These are phyloP conservation scores for Eucalyptus pumila DNA, from an alignment of 345 rosid species.

Conservation along the genomic window DNA sequence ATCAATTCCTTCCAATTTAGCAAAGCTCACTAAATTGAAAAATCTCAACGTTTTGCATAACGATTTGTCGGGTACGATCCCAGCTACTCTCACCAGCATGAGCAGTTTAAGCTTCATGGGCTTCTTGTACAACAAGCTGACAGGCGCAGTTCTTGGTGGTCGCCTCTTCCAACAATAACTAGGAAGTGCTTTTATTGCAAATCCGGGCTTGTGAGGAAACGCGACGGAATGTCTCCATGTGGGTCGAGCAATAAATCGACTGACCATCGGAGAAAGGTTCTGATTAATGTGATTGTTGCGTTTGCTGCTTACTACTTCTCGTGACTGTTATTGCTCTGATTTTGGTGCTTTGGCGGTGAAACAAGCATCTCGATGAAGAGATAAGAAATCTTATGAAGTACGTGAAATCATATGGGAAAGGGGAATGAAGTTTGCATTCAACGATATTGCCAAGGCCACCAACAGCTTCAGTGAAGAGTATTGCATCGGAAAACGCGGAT, in stretches of 20 bases:
- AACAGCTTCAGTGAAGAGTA: constrained; percentile 26
- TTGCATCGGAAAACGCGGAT: constrained; percentile 60
- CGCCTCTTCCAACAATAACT: constrained; percentile 18
- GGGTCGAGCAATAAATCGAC: constrained; percentile 2
- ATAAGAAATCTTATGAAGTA: background rate
- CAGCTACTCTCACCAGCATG: constrained; percentile 25
- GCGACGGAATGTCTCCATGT: constrained; percentile 25
- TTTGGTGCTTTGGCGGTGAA: background rate
- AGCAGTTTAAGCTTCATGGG: constrained; percentile 21
- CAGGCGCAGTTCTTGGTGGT: constrained; percentile 30
- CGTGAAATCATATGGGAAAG: constrained; percentile 33
- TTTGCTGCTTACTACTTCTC: background rate
- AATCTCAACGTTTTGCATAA: constrained; percentile 45
- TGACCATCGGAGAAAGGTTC: constrained; percentile 2
- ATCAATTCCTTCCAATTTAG: constrained; percentile 24
- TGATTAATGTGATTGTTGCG: constrained; percentile 18
- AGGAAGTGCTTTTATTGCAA: constrained; percentile 16
- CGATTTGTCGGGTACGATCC: constrained; percentile 33
- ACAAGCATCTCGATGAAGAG: constrained; percentile 12
- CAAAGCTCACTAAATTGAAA: constrained; percentile 26
- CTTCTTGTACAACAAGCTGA: constrained; percentile 40
- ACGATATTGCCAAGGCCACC: constrained; percentile 42
- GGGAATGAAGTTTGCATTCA: constrained; percentile 40
- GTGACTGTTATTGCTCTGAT: background rate
- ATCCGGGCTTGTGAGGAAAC: constrained; percentile 50